A percentile compares a stretch with the other conserved stretches of the same genome.
Evolutionary conservation across 495 filamentous ascomycete species (phyloP).

Genomic region (Penicillium alfredii): DNA sequence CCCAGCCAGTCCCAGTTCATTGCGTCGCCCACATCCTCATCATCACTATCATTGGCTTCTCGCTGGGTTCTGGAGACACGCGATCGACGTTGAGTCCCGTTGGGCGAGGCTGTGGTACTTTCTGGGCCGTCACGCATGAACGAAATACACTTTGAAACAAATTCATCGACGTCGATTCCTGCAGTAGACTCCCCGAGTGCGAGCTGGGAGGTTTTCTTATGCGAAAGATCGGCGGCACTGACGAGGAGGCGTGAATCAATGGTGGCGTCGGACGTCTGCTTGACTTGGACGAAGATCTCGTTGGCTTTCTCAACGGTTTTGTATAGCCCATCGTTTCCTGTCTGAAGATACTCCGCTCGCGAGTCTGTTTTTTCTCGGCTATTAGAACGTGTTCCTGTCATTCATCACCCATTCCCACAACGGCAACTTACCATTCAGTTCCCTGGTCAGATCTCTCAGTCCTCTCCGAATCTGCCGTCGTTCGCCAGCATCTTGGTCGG

Average conservation of each 20-base stretch:
- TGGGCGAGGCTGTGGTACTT: constrained; percentile 13
- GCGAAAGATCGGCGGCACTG: constrained; percentile 65
- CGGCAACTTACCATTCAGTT: constrained; percentile 53
- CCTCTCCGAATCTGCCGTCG: constrained; percentile 62
- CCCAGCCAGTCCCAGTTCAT: constrained; percentile 88
- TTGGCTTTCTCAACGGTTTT: constrained; percentile 61
- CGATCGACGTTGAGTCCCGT: constrained; percentile 27
- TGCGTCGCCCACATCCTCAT: constrained; percentile 59
- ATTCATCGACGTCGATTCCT: constrained; percentile 86
- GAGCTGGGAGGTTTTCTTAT: constrained; percentile 64
- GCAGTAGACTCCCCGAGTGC: constrained; percentile 61
- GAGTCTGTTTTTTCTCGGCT: too few species aligned
- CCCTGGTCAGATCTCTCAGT: constrained; percentile 59
- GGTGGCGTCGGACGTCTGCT: constrained; percentile 87
- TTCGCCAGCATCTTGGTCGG: constrained; percentile 78
- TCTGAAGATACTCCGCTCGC: constrained; percentile 57
- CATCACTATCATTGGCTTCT: constrained; percentile 49
- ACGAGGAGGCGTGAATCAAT: constrained; percentile 84
- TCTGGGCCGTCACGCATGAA: constrained; percentile 67
- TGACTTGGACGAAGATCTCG: constrained; percentile 59
- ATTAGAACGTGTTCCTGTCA: too few species aligned
- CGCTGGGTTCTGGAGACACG: constrained; percentile 25
- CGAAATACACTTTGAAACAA: constrained; percentile 81
- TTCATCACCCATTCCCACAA: too few species aligned
- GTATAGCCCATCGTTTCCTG: constrained; percentile 54